Evolutionary conservation across 2,329 filamentous ascomycete genomes (phyloP), one percentile per base, ranked within the genome.

Genomic region (Akanthomyces muscarius): DNA sequence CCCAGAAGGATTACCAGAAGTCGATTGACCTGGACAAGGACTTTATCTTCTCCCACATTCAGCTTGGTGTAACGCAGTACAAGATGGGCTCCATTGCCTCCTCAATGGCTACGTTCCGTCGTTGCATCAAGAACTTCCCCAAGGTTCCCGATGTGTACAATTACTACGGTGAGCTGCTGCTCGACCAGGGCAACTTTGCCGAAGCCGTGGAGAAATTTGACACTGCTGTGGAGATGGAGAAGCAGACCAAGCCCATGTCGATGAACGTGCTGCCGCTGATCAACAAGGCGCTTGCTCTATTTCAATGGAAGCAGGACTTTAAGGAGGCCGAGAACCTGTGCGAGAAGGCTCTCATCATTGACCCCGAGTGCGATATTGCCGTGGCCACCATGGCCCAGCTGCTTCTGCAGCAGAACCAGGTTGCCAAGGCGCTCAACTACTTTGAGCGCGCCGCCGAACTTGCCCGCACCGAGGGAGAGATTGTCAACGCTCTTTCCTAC

Each of bases 41-140:
- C 69, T 99, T 99, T 78, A 99, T 99, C 80, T 99, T 97, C 85
- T 98, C 94, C 8, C 95, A 99, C 80, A 99, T 99, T 72, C 95
- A 99, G 78, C 90, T 99, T 50, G 95, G 95, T 76, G 95, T 99
- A 59, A 99, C 95, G 56, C 95, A 99, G 79, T 99, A 99, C 83
- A 99, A 99, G 88, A 96, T 98, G 90, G 95, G 95, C 69, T 97
- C 92, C 36, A 90, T 99, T 64, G 95, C 95, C 8, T 97, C 93
- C 10, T 97, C 93, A 53, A 98, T 98, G 92, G 94, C 95, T 42
- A 99, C 95, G 6, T 98, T 99, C 88, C 87, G 94, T 70, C 86
- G 93, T 67, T 97, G 92, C 77, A 93, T 97, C 77, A 99, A 98
- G 88, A 97, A 97, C 80, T 99, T 99, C 74, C 90, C 92, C 72